A percentile compares a stretch with the other conserved stretches of the same genome.
Conservation (phyloP, 257 asterid genomes). For the Echites panduratus region DNA sequence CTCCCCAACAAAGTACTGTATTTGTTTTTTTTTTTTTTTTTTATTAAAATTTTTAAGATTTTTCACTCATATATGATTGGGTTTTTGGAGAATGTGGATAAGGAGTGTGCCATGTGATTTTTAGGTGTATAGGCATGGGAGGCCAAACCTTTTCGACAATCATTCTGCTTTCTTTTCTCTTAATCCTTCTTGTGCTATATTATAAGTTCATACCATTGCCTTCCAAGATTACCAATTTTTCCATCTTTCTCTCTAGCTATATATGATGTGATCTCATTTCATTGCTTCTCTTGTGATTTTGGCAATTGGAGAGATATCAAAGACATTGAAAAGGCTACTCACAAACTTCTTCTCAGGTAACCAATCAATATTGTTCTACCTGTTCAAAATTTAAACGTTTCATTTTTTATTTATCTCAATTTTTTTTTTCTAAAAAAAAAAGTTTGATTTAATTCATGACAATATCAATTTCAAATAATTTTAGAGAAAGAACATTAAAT, state of each 20-base stretch:
- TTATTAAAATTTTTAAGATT: background rate
- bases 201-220: conserved; percentile 4
- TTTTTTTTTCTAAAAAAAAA: no score
- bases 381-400: background rate
- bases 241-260: background rate
- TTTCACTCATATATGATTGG: conserved; percentile 14
- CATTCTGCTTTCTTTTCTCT: conserved; percentile 29
- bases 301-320: background rate
- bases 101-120: conserved; percentile 52
- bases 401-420: no score
- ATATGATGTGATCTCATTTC: background rate
- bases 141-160: conserved; percentile 42
- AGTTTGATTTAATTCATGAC: no score
- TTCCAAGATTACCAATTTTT: background rate
- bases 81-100: conserved; percentile 23
- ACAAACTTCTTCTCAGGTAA: background rate
- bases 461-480: no score
- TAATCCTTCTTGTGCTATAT: conserved; percentile 7
- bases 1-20: background rate
- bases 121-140: conserved; percentile 67
- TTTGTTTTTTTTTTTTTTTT: background rate
- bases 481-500: no score
- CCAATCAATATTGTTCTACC: background rate
- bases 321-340: background rate
- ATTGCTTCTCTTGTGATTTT: background rate